Evolutionary conservation across 2,329 filamentous ascomycete genomes (phyloP).

Genomic region (Aplosporella prunicola): DNA sequence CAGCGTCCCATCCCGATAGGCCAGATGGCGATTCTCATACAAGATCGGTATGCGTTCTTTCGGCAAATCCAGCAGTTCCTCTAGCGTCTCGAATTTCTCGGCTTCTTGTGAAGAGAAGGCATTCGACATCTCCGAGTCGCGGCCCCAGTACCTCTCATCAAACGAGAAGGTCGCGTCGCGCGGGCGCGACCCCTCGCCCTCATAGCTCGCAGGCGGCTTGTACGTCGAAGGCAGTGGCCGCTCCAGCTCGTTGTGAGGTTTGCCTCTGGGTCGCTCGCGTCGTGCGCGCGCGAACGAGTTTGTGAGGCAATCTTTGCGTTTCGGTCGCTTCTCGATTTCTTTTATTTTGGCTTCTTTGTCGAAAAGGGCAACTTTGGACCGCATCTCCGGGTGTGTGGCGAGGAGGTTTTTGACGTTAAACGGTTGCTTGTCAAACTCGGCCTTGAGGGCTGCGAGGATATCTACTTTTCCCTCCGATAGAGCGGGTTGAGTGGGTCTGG

Average conservation of each 20-base stretch:
- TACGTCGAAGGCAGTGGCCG: not conserved
- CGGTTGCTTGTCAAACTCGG: not conserved
- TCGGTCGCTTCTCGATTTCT: conserved; percentile 5
- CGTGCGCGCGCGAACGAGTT: not conserved
- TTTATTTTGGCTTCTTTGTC: conserved; percentile 7
- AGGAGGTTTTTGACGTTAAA: not conserved
- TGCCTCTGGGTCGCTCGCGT: not conserved
- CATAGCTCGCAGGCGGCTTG: conserved; percentile 1
- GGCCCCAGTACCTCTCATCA: not conserved
- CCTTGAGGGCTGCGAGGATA: not conserved
- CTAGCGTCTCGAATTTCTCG: conserved; percentile 5
- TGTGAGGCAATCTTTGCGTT: conserved; percentile 1
- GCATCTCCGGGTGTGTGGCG: conserved; percentile 3
- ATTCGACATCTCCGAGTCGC: conserved; percentile 4
- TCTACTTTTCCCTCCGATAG: conserved; percentile 2
- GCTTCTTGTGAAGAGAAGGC: not conserved
- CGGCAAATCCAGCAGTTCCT: conserved; percentile 18
- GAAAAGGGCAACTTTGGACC: not conserved
- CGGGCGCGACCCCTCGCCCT: not conserved
- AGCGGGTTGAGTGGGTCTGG: not conserved
- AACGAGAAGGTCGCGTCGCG: not conserved
- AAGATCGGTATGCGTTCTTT: conserved; percentile 18
- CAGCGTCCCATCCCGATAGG: conserved; percentile 20
- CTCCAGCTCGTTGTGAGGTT: conserved; percentile 1
- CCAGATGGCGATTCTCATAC: conserved; percentile 19